Base-by-base conservation (phyloP, 2,329 filamentous ascomycete genomes). In the Ophiosphaerella herpotricha region DNA sequence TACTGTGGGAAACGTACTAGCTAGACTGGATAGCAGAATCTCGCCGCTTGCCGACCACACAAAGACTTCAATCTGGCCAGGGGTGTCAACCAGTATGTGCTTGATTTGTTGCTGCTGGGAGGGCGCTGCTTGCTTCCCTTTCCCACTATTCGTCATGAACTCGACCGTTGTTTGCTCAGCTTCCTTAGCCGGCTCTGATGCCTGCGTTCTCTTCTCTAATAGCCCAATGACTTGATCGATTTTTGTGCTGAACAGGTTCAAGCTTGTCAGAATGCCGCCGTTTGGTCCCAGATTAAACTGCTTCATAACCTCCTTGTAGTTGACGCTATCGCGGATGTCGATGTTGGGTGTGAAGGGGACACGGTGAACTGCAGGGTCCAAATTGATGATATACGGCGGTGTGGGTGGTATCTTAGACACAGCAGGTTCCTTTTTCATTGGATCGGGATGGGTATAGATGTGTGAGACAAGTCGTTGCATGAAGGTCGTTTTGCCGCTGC, bases 251-350 rank as follows among this genome's bases (percentile, higher is more conserved):
- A 99, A 99, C 23, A 99, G 84, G 73, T 99, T 99, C 41, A 99
- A 79, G 9, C 90, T 94, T 2, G 95, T 99, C 61, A 99, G 78
- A 67, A 99, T 99, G 39, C 92, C 95, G 44, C 94, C 94, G 77
- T 99, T 99, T 7, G 94, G 94, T 0, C 94, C 94, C 0, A 99
- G 84, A 70, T 97, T 97, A 75, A 97, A 97, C 77, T 97, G 92
- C 77, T 93, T 95, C 95, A 99, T 99, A 58, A 99, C 94, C 76
- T 99, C 93, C 74, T 96, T 94, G 80, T 99, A 99, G 82, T 99
- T 97, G 73, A 99, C 93, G 23, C 90, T 94, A 76, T 99, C 94
- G 67, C 95, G 91, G 64, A 99, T 99, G 76, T 99, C 94, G 76
- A 99, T 97, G 75, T 99, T 99, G 74, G 89, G 86, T 62, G 96